phyloP scores from a whole-genome alignment of 1,284 basidiomycete genomes.

The Malassezia dermatis region DNA sequence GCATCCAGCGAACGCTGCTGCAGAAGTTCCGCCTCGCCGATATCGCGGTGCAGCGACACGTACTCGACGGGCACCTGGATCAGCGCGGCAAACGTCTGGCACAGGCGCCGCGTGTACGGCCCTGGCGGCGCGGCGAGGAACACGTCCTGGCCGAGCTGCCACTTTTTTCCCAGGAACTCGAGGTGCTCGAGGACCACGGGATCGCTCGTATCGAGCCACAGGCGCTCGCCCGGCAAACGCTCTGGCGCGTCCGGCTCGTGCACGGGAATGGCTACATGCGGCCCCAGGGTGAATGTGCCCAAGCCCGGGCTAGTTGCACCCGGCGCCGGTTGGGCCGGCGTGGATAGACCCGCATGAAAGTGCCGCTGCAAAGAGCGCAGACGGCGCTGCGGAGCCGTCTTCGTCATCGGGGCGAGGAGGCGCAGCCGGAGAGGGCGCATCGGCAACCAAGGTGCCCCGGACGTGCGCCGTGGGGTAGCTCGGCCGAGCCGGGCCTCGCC shows the following conservation, averaged over 20 bases:
- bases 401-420: not conserved
- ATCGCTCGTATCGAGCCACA: slow-evolving; percentile 39
- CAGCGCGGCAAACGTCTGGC: slow-evolving; percentile 46
- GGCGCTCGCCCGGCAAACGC: slow-evolving; percentile 32
- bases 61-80: slow-evolving; percentile 47
- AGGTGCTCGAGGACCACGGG: slow-evolving; percentile 42
- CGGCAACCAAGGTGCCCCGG: not conserved
- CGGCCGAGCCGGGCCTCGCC: not conserved
- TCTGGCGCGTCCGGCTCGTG: slow-evolving; percentile 26
- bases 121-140: slow-evolving; percentile 46
- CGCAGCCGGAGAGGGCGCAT: not conserved
- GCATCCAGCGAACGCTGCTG: slow-evolving; percentile 42
- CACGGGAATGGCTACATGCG: slow-evolving; percentile 40
- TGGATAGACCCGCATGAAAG: slow-evolving; percentile 1
- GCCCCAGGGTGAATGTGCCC: slow-evolving; percentile 38
- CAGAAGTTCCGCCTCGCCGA: slow-evolving; percentile 49
- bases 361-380: slow-evolving; percentile 3
- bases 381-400: not conserved
- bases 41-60: slow-evolving; percentile 48
- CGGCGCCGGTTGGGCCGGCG: not conserved
- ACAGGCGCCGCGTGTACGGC: slow-evolving; percentile 47
- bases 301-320: not conserved
- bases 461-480: not conserved
- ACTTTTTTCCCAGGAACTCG: slow-evolving; percentile 45
- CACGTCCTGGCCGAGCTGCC: slow-evolving; percentile 44